These are phyloP conservation scores for Moniliophthora roreri DNA, from an alignment of 1,284 basidiomycete species.

Conservation along the genomic window DNA sequence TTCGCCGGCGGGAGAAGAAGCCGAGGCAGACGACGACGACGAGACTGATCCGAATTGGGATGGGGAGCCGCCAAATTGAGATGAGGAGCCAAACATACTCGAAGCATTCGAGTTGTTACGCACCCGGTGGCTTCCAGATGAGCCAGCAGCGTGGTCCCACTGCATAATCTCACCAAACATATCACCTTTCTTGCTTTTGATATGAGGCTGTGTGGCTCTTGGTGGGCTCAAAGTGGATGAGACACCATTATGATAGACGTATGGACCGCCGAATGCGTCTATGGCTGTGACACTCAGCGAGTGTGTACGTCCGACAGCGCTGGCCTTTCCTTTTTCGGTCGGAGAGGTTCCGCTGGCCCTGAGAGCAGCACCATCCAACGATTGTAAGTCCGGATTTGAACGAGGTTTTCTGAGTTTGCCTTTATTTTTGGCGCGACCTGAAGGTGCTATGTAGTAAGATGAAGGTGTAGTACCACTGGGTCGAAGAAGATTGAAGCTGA, in stretches of 20 bases:
- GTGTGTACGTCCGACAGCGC: slow-evolving; percentile 52
- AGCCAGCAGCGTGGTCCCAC: slow-evolving; percentile 39
- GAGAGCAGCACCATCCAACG: slow-evolving; percentile 20
- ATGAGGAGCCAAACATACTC: neutral
- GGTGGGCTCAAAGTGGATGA: slow-evolving; percentile 6
- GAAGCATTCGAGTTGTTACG: neutral
- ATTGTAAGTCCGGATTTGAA: slow-evolving; percentile 14
- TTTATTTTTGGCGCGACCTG: neutral
- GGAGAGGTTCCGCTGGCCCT: too few species aligned
- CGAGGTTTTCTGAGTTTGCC: slow-evolving; percentile 14
- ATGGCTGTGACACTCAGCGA: slow-evolving; percentile 77
- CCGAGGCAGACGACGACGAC: neutral
- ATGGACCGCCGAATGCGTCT: slow-evolving; percentile 50
- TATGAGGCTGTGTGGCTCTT: slow-evolving; percentile 1
- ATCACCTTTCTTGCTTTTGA: slow-evolving; percentile 39
- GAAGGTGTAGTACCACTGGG: neutral
- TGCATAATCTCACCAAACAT: slow-evolving; percentile 67
- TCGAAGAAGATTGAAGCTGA: slow-evolving; percentile 4
- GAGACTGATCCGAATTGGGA: too few species aligned
- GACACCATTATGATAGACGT: slow-evolving; percentile 20
- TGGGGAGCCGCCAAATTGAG: neutral
- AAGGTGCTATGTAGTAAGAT: neutral
- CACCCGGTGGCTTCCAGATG: neutral
- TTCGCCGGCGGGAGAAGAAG: neutral
- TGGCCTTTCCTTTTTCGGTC: neutral